Evolutionary conservation across 768 basidiomycete species (phyloP).

Genomic region (Russula sp.): DNA sequence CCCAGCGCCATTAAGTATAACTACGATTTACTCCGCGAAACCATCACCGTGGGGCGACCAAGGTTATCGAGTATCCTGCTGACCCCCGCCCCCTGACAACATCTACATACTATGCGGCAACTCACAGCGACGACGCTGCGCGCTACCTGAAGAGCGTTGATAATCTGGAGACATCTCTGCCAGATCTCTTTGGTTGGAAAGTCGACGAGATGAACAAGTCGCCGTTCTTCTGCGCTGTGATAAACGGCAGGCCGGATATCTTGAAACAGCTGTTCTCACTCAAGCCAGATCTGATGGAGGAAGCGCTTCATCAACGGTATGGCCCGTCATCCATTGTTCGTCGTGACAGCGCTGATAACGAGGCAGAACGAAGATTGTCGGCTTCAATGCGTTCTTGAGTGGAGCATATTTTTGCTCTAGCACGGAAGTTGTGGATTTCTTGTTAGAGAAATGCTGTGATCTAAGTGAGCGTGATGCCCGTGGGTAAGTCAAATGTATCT

Average conservation of each 20-base stretch:
- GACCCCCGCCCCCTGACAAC: constrained; percentile 42
- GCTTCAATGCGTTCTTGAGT: constrained; percentile 39
- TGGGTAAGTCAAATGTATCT: constrained; percentile 33
- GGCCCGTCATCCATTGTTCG: constrained; percentile 13
- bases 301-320: constrained; percentile 39
- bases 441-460: constrained; percentile 41
- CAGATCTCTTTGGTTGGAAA: constrained; percentile 46
- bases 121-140: constrained; percentile 37
- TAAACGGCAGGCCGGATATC: constrained; percentile 30
- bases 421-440: constrained; percentile 39
- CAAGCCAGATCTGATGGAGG: constrained; percentile 35
- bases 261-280: constrained; percentile 42
- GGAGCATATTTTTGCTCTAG: constrained; percentile 24
- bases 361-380: constrained; percentile 40
- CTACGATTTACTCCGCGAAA: constrained; percentile 2
- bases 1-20: background rate
- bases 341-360: background rate
- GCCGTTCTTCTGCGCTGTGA: constrained; percentile 40
- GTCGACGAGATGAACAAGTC: constrained; percentile 44
- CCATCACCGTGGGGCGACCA: constrained; percentile 9
- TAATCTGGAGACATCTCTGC: constrained; percentile 37
- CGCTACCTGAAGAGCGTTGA: constrained; percentile 34
- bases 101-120: constrained; percentile 42
- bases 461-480: constrained; percentile 36
- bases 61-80: constrained; percentile 42